Base-by-base conservation (phyloP, 83 land plant genomes). In the Larix sibirica region DNA sequence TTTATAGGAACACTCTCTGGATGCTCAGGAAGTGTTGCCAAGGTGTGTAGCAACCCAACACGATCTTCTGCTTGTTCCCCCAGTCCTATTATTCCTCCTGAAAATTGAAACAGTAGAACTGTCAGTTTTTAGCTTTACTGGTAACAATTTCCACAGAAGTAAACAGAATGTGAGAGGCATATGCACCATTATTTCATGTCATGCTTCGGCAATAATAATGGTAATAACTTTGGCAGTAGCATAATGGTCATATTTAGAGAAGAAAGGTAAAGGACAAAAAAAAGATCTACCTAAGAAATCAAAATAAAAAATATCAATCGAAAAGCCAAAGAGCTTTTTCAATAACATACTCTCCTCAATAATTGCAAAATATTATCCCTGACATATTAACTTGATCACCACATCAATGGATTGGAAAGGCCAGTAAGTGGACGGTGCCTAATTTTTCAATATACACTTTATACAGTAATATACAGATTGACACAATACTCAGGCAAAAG, bases 1-100 rank as follows among this genome's bases (percentile, higher is more conserved):
- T 98, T 98, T 36, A 98, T 98, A 38, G 99, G 99, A 70, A 98
- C 99, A 88, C 99, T 98, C 82, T 98, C 99, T 63, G 99, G 99
- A 73, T 98, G 99, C 44, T 93, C 85, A 33, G 99, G 99, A 18
- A 98, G 95, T 23, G 99, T 98, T 69, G 99, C 93, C 81, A 98
- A 82, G 80, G 98, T 96, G 84, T 98, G 97, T 75, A 98, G 83
- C 82, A 98, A 85, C 4, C 99, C 99, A 66, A 98, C 94, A 69
- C 99, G 87, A 83, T 98, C 99, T 81, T 94, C 99, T 62, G 86
- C 99, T 50, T 89, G 96, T 88, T 98, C 99, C 78, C 99, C 99
- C 73, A 98, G 88, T 28, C 99, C 99, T 67, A 98, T 98, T 62
- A 98, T 98, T 82, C 99, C 99, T 23, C 99, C 99, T 97, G 82